Evolutionary conservation across 1,284 basidiomycete genomes (phyloP).

Genomic region (Wallemia hederae): DNA sequence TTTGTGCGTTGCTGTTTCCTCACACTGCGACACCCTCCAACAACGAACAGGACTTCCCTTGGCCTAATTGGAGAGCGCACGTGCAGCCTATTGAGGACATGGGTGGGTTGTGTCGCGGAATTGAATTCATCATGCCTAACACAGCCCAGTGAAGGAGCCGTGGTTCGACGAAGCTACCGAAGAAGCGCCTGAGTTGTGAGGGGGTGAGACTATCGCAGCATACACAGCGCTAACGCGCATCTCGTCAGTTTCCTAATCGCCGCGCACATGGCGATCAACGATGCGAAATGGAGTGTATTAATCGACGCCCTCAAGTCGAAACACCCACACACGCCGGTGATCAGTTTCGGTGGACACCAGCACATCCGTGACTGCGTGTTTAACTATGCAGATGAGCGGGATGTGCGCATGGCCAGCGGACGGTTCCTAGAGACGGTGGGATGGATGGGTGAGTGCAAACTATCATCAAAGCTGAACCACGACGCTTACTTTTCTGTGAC

Average conservation of each 20-base stretch:
- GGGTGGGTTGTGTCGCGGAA: constrained; percentile 8
- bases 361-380: constrained; percentile 47
- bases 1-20: background rate
- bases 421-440: constrained; percentile 67
- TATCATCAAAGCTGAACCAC: background rate
- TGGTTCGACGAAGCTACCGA: background rate
- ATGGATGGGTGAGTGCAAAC: constrained; percentile 12
- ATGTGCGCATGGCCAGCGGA: constrained; percentile 34
- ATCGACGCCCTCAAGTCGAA: constrained; percentile 39
- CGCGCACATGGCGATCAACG: constrained; percentile 15
- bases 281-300: constrained; percentile 31
- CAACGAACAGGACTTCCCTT: constrained; percentile 11
- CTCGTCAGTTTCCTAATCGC: constrained; percentile 6
- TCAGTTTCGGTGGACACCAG: constrained; percentile 49
- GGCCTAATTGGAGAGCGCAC: constrained; percentile 9
- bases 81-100: constrained; percentile 12
- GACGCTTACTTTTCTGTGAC: background rate
- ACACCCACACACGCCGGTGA: constrained; percentile 40
- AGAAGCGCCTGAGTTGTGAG: background rate
- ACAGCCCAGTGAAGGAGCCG: background rate
- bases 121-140: background rate
- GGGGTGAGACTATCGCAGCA: no score
- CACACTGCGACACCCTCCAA: background rate
- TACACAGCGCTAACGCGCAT: no score
- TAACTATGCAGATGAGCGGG: constrained; percentile 14